These are phyloP conservation scores for Populus ilicifolia DNA, from an alignment of 345 rosid genomes.

Conservation along the genomic window DNA sequence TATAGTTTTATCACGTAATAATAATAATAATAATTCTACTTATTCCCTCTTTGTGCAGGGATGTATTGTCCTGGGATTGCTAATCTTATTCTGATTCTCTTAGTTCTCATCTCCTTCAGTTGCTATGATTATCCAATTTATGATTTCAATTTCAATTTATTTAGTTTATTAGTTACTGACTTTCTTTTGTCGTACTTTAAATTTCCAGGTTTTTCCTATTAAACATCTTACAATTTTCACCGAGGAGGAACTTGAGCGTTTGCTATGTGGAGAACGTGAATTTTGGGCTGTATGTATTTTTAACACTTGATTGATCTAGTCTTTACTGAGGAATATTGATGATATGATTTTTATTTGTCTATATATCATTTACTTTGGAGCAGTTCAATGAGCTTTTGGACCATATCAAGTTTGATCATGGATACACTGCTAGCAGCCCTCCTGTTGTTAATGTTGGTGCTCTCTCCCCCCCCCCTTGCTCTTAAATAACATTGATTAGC, in stretches of 20 bases:
- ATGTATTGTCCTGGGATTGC: too few species aligned
- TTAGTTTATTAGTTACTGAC: background rate
- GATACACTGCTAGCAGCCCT: constrained; percentile 95
- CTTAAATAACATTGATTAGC: too few species aligned
- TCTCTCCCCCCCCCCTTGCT: too few species aligned
- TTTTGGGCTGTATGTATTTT: constrained; percentile 57
- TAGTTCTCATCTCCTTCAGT: background rate
- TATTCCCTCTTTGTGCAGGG: background rate
- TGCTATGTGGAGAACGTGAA: constrained; percentile 82
- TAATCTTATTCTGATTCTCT: background rate
- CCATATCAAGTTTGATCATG: constrained; percentile 95
- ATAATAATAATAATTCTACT: too few species aligned
- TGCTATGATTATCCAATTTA: background rate
- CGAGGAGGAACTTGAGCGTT: constrained; percentile 76
- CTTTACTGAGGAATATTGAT: constrained; percentile 1
- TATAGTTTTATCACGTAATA: background rate
- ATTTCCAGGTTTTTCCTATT: constrained; percentile 72
- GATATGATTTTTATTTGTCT: background rate
- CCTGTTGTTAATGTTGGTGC: constrained; percentile 60
- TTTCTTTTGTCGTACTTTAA: background rate
- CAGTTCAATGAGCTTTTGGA: constrained; percentile 79
- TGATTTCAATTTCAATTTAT: background rate
- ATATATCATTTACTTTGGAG: constrained; percentile 1
- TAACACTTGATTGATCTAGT: constrained; percentile 11
- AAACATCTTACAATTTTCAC: constrained; percentile 67